These are phyloP conservation scores for Sordariomycetes sp. DNA, from an alignment of 2,329 filamentous ascomycete species.

Conservation along the genomic window DNA sequence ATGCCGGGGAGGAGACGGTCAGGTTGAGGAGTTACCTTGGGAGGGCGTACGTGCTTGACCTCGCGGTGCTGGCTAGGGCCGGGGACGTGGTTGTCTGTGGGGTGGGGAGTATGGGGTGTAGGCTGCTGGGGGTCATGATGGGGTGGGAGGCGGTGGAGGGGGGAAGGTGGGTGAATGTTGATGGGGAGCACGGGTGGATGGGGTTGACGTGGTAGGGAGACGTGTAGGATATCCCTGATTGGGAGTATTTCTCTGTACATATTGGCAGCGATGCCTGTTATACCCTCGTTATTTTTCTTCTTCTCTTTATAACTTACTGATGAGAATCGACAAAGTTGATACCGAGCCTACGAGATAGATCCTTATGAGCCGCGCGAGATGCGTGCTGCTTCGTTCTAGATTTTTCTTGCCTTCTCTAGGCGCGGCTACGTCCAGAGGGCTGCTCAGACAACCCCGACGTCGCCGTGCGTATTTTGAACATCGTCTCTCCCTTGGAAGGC, in stretches of 20 bases:
- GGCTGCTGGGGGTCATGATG: slow-evolving; percentile 73
- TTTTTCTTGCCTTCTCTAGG: no score
- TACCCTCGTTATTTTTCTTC: background rate
- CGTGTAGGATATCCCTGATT: background rate
- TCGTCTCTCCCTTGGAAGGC: no score
- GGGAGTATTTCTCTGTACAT: background rate
- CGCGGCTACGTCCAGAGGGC: no score
- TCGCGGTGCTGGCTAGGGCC: slow-evolving; percentile 56
- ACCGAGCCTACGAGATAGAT: no score
- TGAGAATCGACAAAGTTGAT: no score
- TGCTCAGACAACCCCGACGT: no score
- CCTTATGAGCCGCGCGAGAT: no score
- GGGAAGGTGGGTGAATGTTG: slow-evolving; percentile 65
- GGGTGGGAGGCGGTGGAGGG: slow-evolving; percentile 56
- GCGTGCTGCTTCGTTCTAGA: no score
- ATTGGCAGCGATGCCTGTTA: background rate
- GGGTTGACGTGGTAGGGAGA: slow-evolving; percentile 23
- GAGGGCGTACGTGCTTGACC: slow-evolving; percentile 69
- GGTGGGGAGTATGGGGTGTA: slow-evolving; percentile 59
- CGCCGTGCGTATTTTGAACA: no score
- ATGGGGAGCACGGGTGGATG: slow-evolving; percentile 53
- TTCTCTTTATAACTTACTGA: background rate
- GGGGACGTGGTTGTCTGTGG: slow-evolving; percentile 65
- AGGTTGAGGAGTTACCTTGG: slow-evolving; percentile 61
- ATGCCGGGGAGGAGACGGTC: slow-evolving; percentile 39